Conservation (phyloP, 768 basidiomycete genomes). For the Boletales sp. region DNA sequence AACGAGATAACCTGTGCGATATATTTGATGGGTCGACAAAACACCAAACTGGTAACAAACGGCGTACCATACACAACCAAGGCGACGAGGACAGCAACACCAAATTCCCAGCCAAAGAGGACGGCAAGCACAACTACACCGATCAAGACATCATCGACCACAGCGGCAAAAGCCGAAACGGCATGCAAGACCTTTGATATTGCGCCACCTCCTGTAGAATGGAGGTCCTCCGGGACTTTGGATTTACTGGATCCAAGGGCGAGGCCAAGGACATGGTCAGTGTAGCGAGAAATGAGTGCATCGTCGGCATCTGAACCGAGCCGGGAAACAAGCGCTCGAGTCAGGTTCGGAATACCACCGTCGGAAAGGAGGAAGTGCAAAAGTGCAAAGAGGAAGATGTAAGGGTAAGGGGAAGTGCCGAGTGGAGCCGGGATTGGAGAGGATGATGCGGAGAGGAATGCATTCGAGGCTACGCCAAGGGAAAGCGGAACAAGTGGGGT, state of each 20-base stretch:
- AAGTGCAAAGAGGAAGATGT: conserved; percentile 63
- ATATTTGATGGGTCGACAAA: not conserved
- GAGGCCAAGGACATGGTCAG: conserved; percentile 83
- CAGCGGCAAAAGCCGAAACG: conserved; percentile 68
- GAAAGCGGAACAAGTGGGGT: conserved; percentile 69
- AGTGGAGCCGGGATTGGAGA: conserved; percentile 20
- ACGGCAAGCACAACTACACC: conserved; percentile 66
- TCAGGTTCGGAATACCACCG: conserved; percentile 70
- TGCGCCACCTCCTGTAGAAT: conserved; percentile 5
- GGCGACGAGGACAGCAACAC: conserved; percentile 64
- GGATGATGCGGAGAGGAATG: conserved; percentile 16
- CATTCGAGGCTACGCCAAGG: conserved; percentile 45
- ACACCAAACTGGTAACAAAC: not conserved
- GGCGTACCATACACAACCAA: conserved; percentile 68
- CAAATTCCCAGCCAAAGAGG: conserved; percentile 63
- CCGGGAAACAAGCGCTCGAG: conserved; percentile 75
- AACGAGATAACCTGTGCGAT: conserved; percentile 14
- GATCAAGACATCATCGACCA: conserved; percentile 72
- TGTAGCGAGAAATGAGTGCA: conserved; percentile 56
- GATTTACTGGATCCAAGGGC: conserved; percentile 78
- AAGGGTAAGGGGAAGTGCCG: conserved; percentile 58
- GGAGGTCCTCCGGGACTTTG: conserved; percentile 69
- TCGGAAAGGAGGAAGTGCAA: conserved; percentile 73
- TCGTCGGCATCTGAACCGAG: conserved; percentile 88
- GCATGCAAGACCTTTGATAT: conserved; percentile 17